Base-by-base conservation (phyloP, 345 rosid genomes). In the Acer campestre region DNA sequence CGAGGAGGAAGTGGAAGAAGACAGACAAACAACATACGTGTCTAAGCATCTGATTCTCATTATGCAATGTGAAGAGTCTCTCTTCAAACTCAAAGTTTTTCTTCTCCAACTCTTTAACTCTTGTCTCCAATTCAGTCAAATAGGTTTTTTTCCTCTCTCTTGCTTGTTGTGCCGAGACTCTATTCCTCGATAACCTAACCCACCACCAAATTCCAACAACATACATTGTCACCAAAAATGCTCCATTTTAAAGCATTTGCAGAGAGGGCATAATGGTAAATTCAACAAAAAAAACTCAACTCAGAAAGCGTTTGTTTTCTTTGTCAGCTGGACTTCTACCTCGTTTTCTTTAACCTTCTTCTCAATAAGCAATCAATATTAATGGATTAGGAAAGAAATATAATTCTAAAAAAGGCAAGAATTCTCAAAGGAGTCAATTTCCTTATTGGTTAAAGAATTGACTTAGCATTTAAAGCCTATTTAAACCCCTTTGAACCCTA, bases 21-120 rank as follows among this genome's bases (percentile, higher is more conserved):
- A 29, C 31, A 29, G 31, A 29, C 2, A 29, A 29, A 29, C 31
- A 29, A 29, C 84, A 5, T 88, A 95, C 99, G 12, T 91, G 98
- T 92, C 99, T 88, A 75, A 96, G 98, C 99, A 96, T 96, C 79
- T 94, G 97, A 68, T 96, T 96, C 90, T 96, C 99, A 66, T 96
- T 96, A 76, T 92, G 98, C 82, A 92, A 78, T 27, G 99, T 96
- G 77, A 98, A 92, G 27, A 92, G 90, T 75, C 87, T 87, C 86
- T 96, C 99, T 67, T 94, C 95, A 77, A 94, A 92, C 81, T 94
- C 94, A n/a, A 97, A 91, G 88, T 96, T 96, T 75, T 87, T 91
- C 87, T 83, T 91, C 88, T 92, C 98, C 89, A 94, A 86, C 75
- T 92, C 94, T 92, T 85, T 86, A 69, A 90, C 97, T 89, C 88